Conservation (phyloP, 768 basidiomycete genomes). For the Paxillus ammoniavirescens region DNA sequence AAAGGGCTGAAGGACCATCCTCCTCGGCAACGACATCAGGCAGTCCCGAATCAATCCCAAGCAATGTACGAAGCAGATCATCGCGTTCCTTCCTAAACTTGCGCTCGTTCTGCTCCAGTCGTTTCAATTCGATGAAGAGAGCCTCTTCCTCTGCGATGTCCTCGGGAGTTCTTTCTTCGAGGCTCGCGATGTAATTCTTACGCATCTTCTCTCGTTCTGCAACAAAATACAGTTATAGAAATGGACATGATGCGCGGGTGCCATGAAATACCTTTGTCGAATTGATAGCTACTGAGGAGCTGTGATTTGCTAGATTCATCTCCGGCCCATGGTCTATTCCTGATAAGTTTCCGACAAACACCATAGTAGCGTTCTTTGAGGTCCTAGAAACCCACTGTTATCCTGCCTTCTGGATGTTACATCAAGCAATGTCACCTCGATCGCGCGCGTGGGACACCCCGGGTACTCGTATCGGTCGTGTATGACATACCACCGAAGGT, state of each 20-base stretch:
- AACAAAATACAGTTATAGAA: not conserved
- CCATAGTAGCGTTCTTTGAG: constrained; percentile 93
- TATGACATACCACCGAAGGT: constrained; percentile 86
- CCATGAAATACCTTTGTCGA: constrained; percentile 72
- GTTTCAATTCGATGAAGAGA: constrained; percentile 88
- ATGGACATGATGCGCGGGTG: too few species aligned
- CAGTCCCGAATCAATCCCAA: constrained; percentile 86
- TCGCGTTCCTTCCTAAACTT: constrained; percentile 87
- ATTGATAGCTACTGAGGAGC: constrained; percentile 69
- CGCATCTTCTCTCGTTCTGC: constrained; percentile 84
- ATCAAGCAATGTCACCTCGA: constrained; percentile 55
- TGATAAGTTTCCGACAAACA: constrained; percentile 83
- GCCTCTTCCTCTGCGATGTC: constrained; percentile 96
- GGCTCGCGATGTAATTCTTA: constrained; percentile 80
- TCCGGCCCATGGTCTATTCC: constrained; percentile 81
- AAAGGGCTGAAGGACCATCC: constrained; percentile 51
- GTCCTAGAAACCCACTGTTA: constrained; percentile 50
- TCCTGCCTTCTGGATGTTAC: not conserved
- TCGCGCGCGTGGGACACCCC: constrained; percentile 47
- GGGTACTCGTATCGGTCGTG: constrained; percentile 86
- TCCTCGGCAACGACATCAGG: constrained; percentile 65
- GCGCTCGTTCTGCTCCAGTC: constrained; percentile 91
- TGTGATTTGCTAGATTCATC: constrained; percentile 72
- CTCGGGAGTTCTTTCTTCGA: constrained; percentile 85
- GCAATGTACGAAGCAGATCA: constrained; percentile 77